Base-by-base conservation (phyloP, 768 basidiomycete genomes). In the Russula sp. region DNA sequence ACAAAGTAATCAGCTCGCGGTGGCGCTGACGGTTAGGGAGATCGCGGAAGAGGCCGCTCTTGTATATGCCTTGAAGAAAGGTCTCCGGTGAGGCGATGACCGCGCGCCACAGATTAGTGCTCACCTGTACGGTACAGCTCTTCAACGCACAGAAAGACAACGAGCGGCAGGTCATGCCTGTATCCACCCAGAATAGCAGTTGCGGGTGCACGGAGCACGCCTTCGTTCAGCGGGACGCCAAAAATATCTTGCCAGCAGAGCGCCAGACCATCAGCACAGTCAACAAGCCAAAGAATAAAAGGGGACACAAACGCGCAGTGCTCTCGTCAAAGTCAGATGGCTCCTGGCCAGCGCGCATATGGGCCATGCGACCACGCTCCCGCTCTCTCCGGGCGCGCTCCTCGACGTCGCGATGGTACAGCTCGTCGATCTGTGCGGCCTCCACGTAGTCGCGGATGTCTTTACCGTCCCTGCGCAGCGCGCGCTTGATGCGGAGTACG, bases 81-180 rank as follows among this genome's bases (percentile, higher is more conserved):
- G 20, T 54, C 50, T 1, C 37, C 39, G 52, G 52, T 59, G 47
- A 18, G 55, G 7, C 22, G 27, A 34, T 0, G 39, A 13, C 11
- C 9, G 22, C 9, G 22, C 11, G 35, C 4, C 34, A 2, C 20
- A 49, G 35, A 3, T n/a, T 1, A 2, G 18, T 1, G 56, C 70
- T 45, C 18, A 73, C 79, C 79, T 14, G 78, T 79, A 22, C 78
- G 76, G 59, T 79, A 79, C 39, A 82, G 68, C 66, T 82, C 78
- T 49, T 82, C 80, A 31, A 81, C 63, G 59, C 77, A 79, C 0
- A 76, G 72, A 3, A 76, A 73, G 42, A 76, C 76, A 2, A 78
- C 75, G 27, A 73, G 62, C 6, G 78, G 78, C 1, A 79, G 64
- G 60, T 76, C 60, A 49, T 80, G 75, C 47, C 73, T 72, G 40